phyloP scores from a whole-genome alignment of 148 eudicot species.

The Hydrangea macrophylla region DNA sequence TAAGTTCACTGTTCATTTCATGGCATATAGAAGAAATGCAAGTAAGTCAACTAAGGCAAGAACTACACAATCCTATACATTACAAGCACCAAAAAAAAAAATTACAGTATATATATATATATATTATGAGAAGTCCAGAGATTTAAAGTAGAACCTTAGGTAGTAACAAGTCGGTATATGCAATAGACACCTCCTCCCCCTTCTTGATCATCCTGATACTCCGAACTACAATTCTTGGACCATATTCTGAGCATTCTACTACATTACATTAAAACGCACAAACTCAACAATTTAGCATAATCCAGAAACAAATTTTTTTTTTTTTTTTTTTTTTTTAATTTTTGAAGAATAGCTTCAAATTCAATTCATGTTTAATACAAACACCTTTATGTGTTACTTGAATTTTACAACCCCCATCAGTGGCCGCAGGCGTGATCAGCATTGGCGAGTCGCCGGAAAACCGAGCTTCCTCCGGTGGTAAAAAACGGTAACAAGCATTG shows the following conservation, averaged over 20 bases:
- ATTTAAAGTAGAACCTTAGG: slow-evolving; percentile 43
- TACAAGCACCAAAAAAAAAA: background rate
- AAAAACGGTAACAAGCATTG: slow-evolving; percentile 55
- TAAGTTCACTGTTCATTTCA: too few species aligned
- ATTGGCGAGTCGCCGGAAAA: slow-evolving; percentile 7
- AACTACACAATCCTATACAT: background rate
- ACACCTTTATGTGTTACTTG: slow-evolving; percentile 8
- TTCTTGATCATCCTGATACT: slow-evolving; percentile 47
- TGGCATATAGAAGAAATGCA: background rate
- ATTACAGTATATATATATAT: too few species aligned
- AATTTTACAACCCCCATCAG: slow-evolving; percentile 9
- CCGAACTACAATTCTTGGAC: slow-evolving; percentile 52
- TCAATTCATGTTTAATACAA: slow-evolving; percentile 15
- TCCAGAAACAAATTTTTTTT: too few species aligned
- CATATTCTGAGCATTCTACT: slow-evolving; percentile 39
- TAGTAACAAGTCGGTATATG: slow-evolving; percentile 69
- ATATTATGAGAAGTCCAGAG: too few species aligned
- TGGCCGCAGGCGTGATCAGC: slow-evolving; percentile 27
- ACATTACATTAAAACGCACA: slow-evolving; percentile 3
- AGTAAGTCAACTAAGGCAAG: background rate
- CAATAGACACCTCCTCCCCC: slow-evolving; percentile 63
- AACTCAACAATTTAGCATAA: background rate
- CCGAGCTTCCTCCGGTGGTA: background rate
- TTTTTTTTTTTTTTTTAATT: too few species aligned
- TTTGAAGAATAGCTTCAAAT: background rate